phyloP scores from a whole-genome alignment of 306 rosid species.

The Vigna reflexopilosa region DNA sequence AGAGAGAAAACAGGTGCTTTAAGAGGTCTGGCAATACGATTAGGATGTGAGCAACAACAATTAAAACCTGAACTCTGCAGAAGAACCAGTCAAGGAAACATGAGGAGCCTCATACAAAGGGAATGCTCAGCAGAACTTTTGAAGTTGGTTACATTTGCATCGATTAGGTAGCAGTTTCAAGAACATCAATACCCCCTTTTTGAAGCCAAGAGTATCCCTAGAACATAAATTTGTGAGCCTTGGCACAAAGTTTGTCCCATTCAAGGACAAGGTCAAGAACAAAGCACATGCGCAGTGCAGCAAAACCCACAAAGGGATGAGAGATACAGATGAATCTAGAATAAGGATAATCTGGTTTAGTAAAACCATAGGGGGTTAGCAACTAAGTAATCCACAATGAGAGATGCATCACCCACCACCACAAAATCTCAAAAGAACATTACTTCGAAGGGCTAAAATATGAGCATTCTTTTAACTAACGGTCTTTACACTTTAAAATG shows the following conservation, averaged over 20 bases:
- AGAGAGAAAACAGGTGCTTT: not conserved
- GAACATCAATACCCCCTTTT: not conserved
- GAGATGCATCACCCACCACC: conserved; percentile 4
- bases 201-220: not conserved
- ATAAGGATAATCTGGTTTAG: not conserved
- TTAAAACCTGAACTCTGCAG: not conserved
- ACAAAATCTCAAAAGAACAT: conserved; percentile 6
- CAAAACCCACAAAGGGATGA: conserved; percentile 1
- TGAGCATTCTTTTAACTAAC: not conserved
- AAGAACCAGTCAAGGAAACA: not conserved
- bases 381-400: not conserved
- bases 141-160: not conserved
- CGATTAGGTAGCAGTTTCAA: not conserved
- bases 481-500: not conserved
- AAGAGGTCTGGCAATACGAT: conserved; percentile 11
- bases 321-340: not conserved
- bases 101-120: conserved; percentile 16
- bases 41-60: conserved; percentile 8
- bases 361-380: not conserved
- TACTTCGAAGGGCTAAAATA: not conserved
- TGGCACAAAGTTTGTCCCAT: not conserved
- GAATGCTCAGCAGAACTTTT: not conserved
- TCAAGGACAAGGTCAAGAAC: conserved; percentile 1
- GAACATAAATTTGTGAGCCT: not conserved
- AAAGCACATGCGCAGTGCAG: conserved; percentile 21